phyloP scores from a whole-genome alignment of 441 rosid genomes.

The Breynia disticha region DNA sequence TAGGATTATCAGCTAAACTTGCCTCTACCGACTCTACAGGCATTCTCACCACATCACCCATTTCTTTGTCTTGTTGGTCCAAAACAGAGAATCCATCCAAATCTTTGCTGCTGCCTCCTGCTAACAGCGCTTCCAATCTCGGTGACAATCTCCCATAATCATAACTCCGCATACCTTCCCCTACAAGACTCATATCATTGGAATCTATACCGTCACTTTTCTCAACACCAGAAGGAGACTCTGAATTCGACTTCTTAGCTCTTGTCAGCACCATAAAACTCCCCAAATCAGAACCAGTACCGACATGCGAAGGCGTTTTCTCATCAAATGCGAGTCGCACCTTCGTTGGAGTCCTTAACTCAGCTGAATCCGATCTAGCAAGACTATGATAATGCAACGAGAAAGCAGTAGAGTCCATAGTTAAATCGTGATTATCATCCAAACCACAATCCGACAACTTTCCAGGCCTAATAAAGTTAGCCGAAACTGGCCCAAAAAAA shows the following conservation, averaged over 20 bases:
- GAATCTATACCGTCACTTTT: conserved; percentile 62
- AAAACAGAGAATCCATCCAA: conserved; percentile 19
- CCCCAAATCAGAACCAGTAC: conserved; percentile 38
- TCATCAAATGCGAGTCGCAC: conserved; percentile 33
- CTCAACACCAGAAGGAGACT: conserved; percentile 21
- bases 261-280: conserved; percentile 56
- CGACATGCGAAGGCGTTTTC: conserved; percentile 39
- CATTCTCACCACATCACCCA: conserved; percentile 11
- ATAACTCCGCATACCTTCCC: conserved; percentile 45
- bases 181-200: conserved; percentile 82
- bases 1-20: conserved; percentile 13
- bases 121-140: conserved; percentile 56
- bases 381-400: conserved; percentile 91
- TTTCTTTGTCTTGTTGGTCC: conserved; percentile 18
- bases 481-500: conserved; percentile 86
- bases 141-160: conserved; percentile 73
- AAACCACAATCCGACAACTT: conserved; percentile 58
- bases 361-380: conserved; percentile 54
- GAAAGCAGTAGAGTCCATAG: conserved; percentile 92
- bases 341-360: conserved; percentile 34
- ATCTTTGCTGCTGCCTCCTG: conserved; percentile 39
- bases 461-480: conserved; percentile 69
- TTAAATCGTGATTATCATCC: conserved; percentile 66
- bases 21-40: conserved; percentile 20
- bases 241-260: conserved; percentile 35